These are phyloP conservation scores for Setaria viridis DNA, from an alignment of 202 grass and related monocot genomes.

Conservation along the genomic window DNA sequence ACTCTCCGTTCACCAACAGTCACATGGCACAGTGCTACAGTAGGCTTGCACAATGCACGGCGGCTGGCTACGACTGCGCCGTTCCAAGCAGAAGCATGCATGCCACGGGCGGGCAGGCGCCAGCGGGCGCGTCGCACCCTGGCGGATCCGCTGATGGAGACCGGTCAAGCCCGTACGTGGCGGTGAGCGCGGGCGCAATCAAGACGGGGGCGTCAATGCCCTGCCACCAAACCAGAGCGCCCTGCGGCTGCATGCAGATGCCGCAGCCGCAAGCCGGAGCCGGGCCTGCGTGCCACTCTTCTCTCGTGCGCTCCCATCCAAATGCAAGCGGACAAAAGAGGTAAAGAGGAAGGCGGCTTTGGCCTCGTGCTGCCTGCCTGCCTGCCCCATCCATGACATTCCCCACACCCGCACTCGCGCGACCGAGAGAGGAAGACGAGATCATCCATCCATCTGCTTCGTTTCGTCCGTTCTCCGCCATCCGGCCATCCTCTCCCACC, in stretches of 20 bases:
- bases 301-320: constrained; percentile 12
- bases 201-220: constrained; percentile 42
- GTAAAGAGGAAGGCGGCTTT: background rate
- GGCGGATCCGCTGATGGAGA: constrained; percentile 40
- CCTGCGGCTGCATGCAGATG: constrained; percentile 11
- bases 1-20: too few relatives aligned
- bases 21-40: too few relatives aligned
- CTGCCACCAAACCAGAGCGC: constrained; percentile 5
- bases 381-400: background rate
- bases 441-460: background rate
- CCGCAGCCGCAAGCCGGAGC: background rate
- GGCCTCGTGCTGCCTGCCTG: constrained; percentile 1
- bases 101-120: too few relatives aligned
- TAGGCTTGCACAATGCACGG: too few relatives aligned
- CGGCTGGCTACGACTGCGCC: too few relatives aligned
- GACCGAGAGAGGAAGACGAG: background rate
- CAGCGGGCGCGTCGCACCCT: background rate
- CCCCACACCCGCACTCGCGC: constrained; percentile 17
- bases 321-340: constrained; percentile 31
- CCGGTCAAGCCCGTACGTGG: constrained; percentile 52
- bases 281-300: background rate
- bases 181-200: constrained; percentile 8
- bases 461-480: background rate
- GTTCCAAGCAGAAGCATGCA: too few relatives aligned
- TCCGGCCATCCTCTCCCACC: background rate